These are phyloP conservation scores for Mortierella sp. DNA, from an alignment of 371 early-diverging fungal species.

Conservation along the genomic window DNA sequence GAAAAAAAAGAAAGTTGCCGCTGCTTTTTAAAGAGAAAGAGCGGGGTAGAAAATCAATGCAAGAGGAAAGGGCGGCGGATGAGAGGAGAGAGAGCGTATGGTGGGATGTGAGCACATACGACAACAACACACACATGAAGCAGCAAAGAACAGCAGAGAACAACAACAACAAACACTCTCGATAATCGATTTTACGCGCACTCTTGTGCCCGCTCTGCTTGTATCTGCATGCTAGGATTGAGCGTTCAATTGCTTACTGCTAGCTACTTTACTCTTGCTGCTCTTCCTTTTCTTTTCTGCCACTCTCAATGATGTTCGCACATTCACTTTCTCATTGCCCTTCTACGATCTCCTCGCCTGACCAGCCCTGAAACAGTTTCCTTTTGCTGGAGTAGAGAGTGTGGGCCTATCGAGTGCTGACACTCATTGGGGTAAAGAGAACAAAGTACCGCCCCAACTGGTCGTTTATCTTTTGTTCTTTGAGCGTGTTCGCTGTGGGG, in stretches of 20 bases:
- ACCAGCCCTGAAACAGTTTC: not conserved
- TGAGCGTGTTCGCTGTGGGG: not conserved
- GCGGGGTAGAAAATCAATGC: conserved; percentile 6
- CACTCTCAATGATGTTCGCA: not conserved
- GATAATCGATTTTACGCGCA: not conserved
- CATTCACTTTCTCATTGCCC: not conserved
- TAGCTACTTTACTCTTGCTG: too few species aligned
- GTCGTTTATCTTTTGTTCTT: not conserved
- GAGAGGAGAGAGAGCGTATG: not conserved
- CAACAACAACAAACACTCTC: not conserved
- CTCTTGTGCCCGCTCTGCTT: too few species aligned
- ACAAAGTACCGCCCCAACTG: not conserved
- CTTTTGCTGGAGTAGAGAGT: not conserved
- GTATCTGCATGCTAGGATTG: not conserved
- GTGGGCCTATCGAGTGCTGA: not conserved
- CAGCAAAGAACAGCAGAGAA: not conserved
- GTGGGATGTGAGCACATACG: not conserved
- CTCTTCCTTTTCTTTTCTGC: not conserved
- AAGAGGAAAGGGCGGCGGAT: not conserved
- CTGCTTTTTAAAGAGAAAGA: not conserved
- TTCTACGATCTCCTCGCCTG: not conserved
- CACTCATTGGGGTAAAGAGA: not conserved
- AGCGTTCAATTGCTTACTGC: not conserved
- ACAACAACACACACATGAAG: not conserved
- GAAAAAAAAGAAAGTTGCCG: not conserved